Evolutionary conservation across 2,329 filamentous ascomycete species (phyloP), one percentile per base, ranked within the genome.

Genomic region (Chrysosporium queenslandicum): DNA sequence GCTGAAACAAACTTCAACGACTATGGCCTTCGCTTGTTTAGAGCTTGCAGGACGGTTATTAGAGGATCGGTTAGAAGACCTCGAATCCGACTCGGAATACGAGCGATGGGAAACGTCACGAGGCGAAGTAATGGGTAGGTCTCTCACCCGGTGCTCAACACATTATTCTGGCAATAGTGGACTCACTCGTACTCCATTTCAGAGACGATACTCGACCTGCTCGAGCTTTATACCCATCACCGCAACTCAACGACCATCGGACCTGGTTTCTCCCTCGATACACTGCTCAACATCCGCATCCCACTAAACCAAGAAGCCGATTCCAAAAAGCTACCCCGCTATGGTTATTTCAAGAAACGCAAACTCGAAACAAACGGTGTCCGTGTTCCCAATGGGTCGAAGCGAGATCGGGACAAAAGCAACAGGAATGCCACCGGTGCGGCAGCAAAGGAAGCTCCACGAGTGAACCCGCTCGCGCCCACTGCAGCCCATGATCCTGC

Each of bases 211-310:
- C 80, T 96, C 36, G 92, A 97, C 64, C 76, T 96, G 0, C 77
- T 97, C 23, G 91, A 98, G 63, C 78, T 97, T 2, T 97, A 96
- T 68, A 92, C 88, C 0, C 86, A 94, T 63, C 85, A 94, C 64
- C 80, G 81, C 51, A 79, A 80, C 58, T 75, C 77, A 48, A 95
- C 89, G 30, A 81, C 83, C 47, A 74, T 95, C 18, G 90, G 89
- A 5, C 74, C 78, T 14, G 73, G 79, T 45, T 85, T 87, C 67
- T 79, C 84, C 43, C 75, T 91, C 40, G 83, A 91, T 59, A 78
- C 78, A 50, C 91, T 95, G 65, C 87, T 97, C 63, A 81, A 85
- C 58, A 82, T 94, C 60, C 87, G 92, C 64, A 95, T 97, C 57
- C 77, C 80, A 21, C 76, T 96, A 56, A 96, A 97, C 68, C 80